Conservation (phyloP, 257 asterid genomes). For the Solanum chiquidenum region DNA sequence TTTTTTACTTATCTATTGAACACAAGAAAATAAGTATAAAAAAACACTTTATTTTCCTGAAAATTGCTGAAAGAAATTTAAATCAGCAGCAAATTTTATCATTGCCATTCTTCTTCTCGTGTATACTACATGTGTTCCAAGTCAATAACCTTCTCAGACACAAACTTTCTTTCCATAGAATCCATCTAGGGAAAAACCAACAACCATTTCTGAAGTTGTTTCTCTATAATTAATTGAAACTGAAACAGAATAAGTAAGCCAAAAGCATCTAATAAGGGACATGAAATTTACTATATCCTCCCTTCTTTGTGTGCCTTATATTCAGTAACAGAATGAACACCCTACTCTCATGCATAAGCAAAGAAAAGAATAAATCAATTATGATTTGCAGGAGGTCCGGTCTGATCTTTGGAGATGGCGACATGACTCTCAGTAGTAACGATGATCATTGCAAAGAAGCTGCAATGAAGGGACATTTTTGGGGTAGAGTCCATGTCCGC, state of each 20-base stretch:
- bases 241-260: not conserved
- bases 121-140: not conserved
- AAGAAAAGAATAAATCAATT: constrained; percentile 4
- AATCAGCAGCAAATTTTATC: not conserved
- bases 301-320: not conserved
- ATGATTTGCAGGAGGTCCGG: not conserved
- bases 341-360: not conserved
- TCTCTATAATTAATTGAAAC: not conserved
- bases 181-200: not conserved
- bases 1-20: not conserved
- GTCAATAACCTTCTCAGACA: not conserved
- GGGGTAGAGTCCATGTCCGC: constrained; percentile 9
- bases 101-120: not conserved
- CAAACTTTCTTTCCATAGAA: not conserved
- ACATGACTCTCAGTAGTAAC: constrained; percentile 5
- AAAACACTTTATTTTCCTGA: not conserved
- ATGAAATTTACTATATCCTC: not conserved
- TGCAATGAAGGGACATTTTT: constrained; percentile 24
- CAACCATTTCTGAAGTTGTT: not conserved
- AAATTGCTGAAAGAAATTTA: not conserved
- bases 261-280: not conserved
- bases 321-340: not conserved
- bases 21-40: no score
- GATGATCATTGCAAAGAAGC: constrained; percentile 30
- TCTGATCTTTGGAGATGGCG: not conserved